Evolutionary conservation across 2,329 filamentous ascomycete genomes (phyloP).

Genomic region (Colletotrichum nymphaeae): DNA sequence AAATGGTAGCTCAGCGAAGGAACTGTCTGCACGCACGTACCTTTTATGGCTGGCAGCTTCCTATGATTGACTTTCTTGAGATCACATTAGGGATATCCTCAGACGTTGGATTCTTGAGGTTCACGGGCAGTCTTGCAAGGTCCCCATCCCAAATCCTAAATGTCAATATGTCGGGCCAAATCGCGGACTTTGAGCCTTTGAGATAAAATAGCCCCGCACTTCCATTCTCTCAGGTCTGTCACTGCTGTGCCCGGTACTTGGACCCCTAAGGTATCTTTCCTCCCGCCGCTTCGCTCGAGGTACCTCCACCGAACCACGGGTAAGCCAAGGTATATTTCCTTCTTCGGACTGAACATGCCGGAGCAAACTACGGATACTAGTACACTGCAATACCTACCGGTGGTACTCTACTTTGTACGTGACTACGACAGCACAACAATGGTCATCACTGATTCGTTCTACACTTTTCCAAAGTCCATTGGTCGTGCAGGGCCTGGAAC

Average conservation of each 20-base stretch:
- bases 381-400: too few relatives aligned
- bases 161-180: background rate
- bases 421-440: background rate
- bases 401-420: background rate
- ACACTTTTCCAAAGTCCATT: background rate
- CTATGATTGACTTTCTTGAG: constrained; percentile 17
- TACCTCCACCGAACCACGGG: background rate
- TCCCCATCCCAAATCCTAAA: background rate
- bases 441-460: constrained; percentile 1
- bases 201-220: constrained; percentile 15
- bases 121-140: background rate
- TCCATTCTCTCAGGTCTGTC: background rate
- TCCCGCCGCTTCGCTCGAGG: background rate
- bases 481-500: constrained; percentile 17
- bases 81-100: background rate
- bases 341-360: background rate
- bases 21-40: constrained; percentile 21
- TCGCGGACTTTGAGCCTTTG: constrained; percentile 1
- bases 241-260: constrained; percentile 18
- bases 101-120: background rate
- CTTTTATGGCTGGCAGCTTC: background rate
- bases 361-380: background rate
- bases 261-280: constrained; percentile 17
- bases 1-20: background rate
- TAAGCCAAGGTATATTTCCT: constrained; percentile 1